Evolutionary conservation across 2,329 filamentous ascomycete species (phyloP), one percentile per base, ranked within the genome.

Genomic region (Phoma sp.): DNA sequence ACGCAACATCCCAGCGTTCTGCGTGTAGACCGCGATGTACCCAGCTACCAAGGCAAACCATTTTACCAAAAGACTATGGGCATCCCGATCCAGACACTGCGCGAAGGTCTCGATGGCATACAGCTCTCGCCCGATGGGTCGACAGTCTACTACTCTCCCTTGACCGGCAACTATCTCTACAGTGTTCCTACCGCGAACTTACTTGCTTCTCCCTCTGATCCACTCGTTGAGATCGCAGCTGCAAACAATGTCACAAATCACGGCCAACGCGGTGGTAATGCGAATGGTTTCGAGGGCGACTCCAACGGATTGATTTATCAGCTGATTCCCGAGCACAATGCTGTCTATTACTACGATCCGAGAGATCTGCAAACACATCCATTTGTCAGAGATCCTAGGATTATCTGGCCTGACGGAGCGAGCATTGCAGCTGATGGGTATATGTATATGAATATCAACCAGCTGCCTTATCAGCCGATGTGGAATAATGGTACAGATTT

Each of bases 231-330:
- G 50, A 65, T 73, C 37, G 70, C 74, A 1, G 77, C 81, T 7
- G 73, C 72, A n/a, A 73, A 78, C 47, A 80, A 80, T 46, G 78
- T 82, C 8, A 74, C 73, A 4, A 75, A 69, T 25, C 75, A 80
- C 10, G 80, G 79, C 73, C 65, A 73, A 24, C 76, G 74, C 18
- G 81, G 80, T 39, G 80, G 80, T 2, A 71, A 80, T 4, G 78
- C 75, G 4, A 80, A 82, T 58, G 80, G 81, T 0, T 74, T 82
- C 33, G 80, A 83, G 59, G 80, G 77, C 1, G 80, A 82, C 46
- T 76, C 71, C 4, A 81, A 82, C 41, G 77, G 75, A 0, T 62
- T 79, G 37, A 73, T 83, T 33, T 83, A 83, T 48, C 70, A 75
- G 40, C 78, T 79, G 3, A 79, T 79, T 47, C 74, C 77, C 22